Evolutionary conservation across 352 stramenopile genomes (phyloP).

Genomic region (Pythium sp.): DNA sequence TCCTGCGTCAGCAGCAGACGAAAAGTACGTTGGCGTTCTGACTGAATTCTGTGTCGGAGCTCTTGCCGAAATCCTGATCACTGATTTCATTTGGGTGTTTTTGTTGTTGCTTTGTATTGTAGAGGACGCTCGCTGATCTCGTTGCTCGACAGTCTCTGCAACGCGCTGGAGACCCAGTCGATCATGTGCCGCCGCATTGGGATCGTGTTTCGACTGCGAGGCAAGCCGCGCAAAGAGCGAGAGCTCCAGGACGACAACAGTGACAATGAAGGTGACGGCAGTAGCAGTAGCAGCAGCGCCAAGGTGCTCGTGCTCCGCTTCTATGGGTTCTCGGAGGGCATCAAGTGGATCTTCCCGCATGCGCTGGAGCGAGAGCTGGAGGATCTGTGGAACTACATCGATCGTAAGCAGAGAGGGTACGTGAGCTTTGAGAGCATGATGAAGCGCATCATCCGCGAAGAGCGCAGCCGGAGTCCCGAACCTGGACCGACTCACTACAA

Average conservation of each 20-base stretch:
- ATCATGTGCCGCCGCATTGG: conserved; percentile 50
- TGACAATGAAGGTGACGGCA: neutral
- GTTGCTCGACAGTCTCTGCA: conserved; percentile 52
- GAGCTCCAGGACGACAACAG: conserved; percentile 7
- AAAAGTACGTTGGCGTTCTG: conserved; percentile 17
- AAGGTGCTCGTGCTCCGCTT: conserved; percentile 23
- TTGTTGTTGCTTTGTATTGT: neutral
- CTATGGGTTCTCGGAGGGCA: conserved; percentile 32
- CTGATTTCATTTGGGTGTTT: too few species aligned
- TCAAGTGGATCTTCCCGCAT: conserved; percentile 58
- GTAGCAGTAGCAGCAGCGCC: neutral
- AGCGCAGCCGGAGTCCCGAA: conserved; percentile 50
- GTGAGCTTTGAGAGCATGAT: conserved; percentile 23
- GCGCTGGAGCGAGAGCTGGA: conserved; percentile 47
- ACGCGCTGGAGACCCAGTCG: conserved; percentile 43
- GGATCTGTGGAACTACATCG: conserved; percentile 45
- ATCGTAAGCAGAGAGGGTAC: conserved; percentile 15
- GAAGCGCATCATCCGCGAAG: conserved; percentile 19
- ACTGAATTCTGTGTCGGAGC: neutral
- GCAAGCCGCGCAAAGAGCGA: conserved; percentile 10
- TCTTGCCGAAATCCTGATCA: neutral
- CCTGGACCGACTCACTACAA: conserved; percentile 70
- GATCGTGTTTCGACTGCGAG: conserved; percentile 47
- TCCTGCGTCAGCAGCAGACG: conserved; percentile 36
- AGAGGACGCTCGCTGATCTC: conserved; percentile 38